Evolutionary conservation across 1,284 basidiomycete genomes (phyloP), one percentile per base, ranked within the genome.

Genomic region (Schizopora paradoxa): DNA sequence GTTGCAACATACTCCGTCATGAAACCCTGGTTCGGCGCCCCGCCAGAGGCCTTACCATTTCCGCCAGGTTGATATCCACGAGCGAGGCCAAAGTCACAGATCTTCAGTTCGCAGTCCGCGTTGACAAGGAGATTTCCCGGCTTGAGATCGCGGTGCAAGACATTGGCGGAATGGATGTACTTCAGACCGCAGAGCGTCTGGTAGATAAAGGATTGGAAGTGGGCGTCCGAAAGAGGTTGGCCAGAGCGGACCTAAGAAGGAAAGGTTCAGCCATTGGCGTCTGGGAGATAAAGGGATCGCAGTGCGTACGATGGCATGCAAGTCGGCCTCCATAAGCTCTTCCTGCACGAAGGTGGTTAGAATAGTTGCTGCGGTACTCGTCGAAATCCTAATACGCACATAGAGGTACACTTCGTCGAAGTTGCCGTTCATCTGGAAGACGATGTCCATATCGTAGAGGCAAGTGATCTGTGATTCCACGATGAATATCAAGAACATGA

Each of bases 1-100:
- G 93, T 97, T n/a, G 92, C 92, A 25, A 96, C 92, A 64, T 93
- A 96, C 67, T 99, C 96, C 0, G 96, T 99, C 96, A 99, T 99
- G 70, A 99, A 97, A 1, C 94, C 93, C 56, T 93, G 91, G 58
- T 91, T 91, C 13, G 70, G 72, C 35, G 68, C 67, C 40, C 66
- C 65, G 28, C 84, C 86, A 10, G 79, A 77, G 0, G 74, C 72
- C 55, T 77, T 77, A 46, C 82, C 74, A 43, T 82, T 74, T 41
- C 79, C 78, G 3, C 85, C 90, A 43, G 93, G 82, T 11, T 78
- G 92, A 66, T 97, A 98, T 1, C 95, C 96, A 58, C 96, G 75
- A 2, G 96, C 95, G 33, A 99, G 78, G 37, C 96, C 96, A 64
- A 99, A 99, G 67, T 99, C 96, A 62, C 96, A 99, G 56, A 99